Percentiles rank a stretch among this genome's conserved stretches.
These are phyloP conservation scores for Sedum album DNA, from an alignment of 164 flowering plant species.

Conservation along the genomic window DNA sequence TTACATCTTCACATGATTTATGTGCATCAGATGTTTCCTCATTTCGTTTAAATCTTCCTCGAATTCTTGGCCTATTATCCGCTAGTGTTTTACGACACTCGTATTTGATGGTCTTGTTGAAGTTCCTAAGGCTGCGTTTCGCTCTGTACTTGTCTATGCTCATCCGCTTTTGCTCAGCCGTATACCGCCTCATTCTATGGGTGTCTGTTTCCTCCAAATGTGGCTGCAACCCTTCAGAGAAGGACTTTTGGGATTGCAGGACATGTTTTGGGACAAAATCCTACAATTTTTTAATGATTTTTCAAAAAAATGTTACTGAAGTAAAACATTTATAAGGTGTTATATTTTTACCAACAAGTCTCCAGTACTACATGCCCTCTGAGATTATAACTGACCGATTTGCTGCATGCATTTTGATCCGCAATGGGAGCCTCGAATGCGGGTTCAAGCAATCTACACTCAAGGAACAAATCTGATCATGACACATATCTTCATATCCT, in stretches of 20 bases:
- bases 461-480: no score
- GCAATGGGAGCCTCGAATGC: background rate
- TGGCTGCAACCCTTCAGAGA: background rate
- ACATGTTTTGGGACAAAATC: background rate
- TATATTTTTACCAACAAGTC: slow-evolving; percentile 50
- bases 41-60: slow-evolving; percentile 80
- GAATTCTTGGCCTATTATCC: slow-evolving; percentile 70
- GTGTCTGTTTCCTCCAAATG: slow-evolving; percentile 4
- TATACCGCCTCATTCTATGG: slow-evolving; percentile 56
- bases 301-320: slow-evolving; percentile 11
- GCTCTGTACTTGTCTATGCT: slow-evolving; percentile 67
- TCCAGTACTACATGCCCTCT: slow-evolving; percentile 80
- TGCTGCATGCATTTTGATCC: slow-evolving; percentile 16
- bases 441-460: background rate
- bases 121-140: slow-evolving; percentile 66
- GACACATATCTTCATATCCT: background rate
- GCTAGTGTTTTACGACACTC: slow-evolving; percentile 86
- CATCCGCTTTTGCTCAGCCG: slow-evolving; percentile 60
- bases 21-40: slow-evolving; percentile 55
- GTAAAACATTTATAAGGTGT: background rate
- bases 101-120: slow-evolving; percentile 80
- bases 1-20: slow-evolving; percentile 45
- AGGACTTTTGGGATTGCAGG: background rate
- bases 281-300: slow-evolving; percentile 26
- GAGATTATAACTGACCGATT: slow-evolving; percentile 28